phyloP scores from a whole-genome alignment of 179 eudicot genomes.

The Silene vulgaris region DNA sequence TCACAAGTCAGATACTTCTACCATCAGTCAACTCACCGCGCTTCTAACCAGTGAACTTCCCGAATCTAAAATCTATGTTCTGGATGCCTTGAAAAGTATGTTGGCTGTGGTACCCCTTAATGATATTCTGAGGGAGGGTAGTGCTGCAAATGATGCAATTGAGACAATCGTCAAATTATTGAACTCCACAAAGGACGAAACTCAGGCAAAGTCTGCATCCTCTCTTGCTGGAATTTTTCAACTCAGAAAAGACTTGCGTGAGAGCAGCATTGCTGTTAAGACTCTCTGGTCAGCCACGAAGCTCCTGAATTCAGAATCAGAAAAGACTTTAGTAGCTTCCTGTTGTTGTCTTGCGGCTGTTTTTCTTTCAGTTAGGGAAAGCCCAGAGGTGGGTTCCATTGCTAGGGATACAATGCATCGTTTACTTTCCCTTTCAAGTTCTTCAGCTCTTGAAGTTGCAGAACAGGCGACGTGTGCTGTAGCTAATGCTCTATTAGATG shows the following conservation, averaged over 20 bases:
- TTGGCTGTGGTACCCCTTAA: slow-evolving; percentile 72
- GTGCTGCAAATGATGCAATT: slow-evolving; percentile 93
- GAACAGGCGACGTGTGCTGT: slow-evolving; percentile 85
- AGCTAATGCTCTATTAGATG: slow-evolving; percentile 77
- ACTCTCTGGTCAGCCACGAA: slow-evolving; percentile 55
- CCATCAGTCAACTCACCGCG: slow-evolving; percentile 93
- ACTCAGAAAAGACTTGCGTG: slow-evolving; percentile 85
- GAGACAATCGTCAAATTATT: slow-evolving; percentile 81
- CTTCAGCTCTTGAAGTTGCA: slow-evolving; percentile 72
- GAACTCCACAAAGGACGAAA: slow-evolving; percentile 76
- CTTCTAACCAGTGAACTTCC: slow-evolving; percentile 87
- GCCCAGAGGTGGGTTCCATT: slow-evolving; percentile 66
- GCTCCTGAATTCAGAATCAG: slow-evolving; percentile 66
- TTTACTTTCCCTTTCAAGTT: slow-evolving; percentile 64
- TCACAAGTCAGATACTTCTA: slow-evolving; percentile 92
- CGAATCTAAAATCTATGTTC: slow-evolving; percentile 83
- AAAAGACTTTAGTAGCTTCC: slow-evolving; percentile 55
- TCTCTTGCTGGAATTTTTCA: slow-evolving; percentile 85
- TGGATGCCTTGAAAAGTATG: slow-evolving; percentile 87
- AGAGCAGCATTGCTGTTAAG: slow-evolving; percentile 67
- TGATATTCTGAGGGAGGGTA: slow-evolving; percentile 86
- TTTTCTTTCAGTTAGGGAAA: slow-evolving; percentile 81
- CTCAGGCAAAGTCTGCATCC: slow-evolving; percentile 81
- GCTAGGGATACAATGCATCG: slow-evolving; percentile 71
- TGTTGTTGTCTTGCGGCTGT: slow-evolving; percentile 82